phyloP scores from a whole-genome alignment of 805 yeast genomes.

The Candida ovalis region DNA sequence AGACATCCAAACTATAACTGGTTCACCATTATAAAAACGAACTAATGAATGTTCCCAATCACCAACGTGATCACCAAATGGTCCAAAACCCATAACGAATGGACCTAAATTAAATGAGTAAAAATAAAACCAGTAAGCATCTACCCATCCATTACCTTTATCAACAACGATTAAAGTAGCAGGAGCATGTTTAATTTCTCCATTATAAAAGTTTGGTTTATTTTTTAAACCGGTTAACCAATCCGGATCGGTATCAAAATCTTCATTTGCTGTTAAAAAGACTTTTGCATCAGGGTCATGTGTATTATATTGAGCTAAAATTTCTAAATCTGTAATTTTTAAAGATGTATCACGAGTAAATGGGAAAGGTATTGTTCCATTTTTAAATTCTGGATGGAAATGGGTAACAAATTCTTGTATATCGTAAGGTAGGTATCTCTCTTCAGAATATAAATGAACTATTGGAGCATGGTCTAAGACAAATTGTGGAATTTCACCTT shows the following conservation, averaged over 20 bases:
- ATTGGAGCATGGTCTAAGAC: conserved; percentile 68
- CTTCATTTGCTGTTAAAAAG: conserved; percentile 63
- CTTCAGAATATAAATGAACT: conserved; percentile 87
- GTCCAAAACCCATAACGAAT: conserved; percentile 95
- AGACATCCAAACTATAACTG: conserved; percentile 89
- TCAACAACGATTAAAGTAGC: conserved; percentile 81
- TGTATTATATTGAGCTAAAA: conserved; percentile 32
- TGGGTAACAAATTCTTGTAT: conserved; percentile 63
- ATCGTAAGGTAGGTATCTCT: conserved; percentile 80
- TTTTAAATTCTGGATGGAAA: conserved; percentile 52
- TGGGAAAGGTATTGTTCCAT: conserved; percentile 40
- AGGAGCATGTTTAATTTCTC: conserved; percentile 72
- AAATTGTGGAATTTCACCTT: conserved; percentile 62
- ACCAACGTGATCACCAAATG: conserved; percentile 95
- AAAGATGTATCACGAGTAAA: conserved; percentile 6
- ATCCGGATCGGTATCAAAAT: conserved; percentile 69
- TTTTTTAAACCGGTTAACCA: conserved; percentile 79
- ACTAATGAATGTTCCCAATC: conserved; percentile 97
- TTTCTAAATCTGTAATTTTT: conserved; percentile 31
- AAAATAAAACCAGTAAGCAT: conserved; percentile 94
- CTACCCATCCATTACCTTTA: conserved; percentile 92
- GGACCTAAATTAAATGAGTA: conserved; percentile 95
- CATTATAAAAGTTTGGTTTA: conserved; percentile 67
- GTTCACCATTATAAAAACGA: conserved; percentile 75
- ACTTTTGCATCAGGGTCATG: conserved; percentile 33